Base-by-base conservation (phyloP, 208 protist species). In the Porcisia hertigi region DNA sequence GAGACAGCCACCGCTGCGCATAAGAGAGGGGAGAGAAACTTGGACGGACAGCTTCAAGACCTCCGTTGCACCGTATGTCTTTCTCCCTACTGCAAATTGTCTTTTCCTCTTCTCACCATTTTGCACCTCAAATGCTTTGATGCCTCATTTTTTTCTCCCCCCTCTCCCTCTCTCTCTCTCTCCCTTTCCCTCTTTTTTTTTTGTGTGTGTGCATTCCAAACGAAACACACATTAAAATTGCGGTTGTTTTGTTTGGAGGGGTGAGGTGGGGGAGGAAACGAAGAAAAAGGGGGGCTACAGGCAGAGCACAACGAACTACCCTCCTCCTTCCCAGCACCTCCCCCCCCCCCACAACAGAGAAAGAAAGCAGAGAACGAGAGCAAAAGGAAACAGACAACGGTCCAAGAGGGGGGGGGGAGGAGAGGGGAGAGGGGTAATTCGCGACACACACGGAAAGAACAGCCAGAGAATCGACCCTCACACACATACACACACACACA, bases 281-380 rank as follows among this genome's bases (percentile, higher is more conserved):
- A 73, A 25, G 41, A 41, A 52, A 59, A 6, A 64, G 64, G 16
- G 45, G 55, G 34, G 11, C 8, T 39, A 75, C 60, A 76, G 23
- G 45, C 30, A 30, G 30, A 30, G 30, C 30, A 30, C 30, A 30
- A 30, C 30, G 30, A 30, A 30, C 30, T 59, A 6, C 54, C 54
- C 54, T 23, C 20, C 54, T 59, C 54, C 23, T 59, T 23, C 20
- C 54, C 54, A 30, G 30, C 30, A 30, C 54, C 54, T 4, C 54
- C 20, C 54, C 54, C 25, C 3, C 58, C 20, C 54, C 54, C 25
- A 1, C 58, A 39, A 30, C 30, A 30, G 30, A 30, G 30, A 30
- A 30, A 30, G 30, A 30, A 30, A 30, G 30, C 30, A 30, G 30
- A 30, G 30, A 30, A 30, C 30, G 7, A n/a, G 60, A 47, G 39